Percentiles rank a stretch among this genome's conserved stretches.
Evolutionary conservation across 2,329 filamentous ascomycete genomes (phyloP).

Genomic region (Lachnellula willkommii): DNA sequence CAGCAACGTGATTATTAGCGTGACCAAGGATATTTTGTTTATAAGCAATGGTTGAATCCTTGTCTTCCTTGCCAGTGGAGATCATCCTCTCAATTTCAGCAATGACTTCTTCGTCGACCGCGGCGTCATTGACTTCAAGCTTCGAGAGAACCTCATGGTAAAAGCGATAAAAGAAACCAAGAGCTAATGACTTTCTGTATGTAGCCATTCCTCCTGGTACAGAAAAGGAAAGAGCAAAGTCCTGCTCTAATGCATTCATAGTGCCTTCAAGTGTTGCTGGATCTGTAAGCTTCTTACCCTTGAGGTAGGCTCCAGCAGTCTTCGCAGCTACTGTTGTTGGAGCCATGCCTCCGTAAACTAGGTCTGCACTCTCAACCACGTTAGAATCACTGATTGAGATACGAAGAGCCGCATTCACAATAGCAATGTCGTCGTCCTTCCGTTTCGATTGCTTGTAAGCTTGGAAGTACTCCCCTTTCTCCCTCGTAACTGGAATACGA

Average conservation of each 20-base stretch:
- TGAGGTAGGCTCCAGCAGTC: slow-evolving; percentile 66
- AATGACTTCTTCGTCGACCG: slow-evolving; percentile 68
- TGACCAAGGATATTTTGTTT: slow-evolving; percentile 79
- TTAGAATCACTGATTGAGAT: slow-evolving; percentile 66
- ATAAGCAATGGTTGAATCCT: slow-evolving; percentile 69
- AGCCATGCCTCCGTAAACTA: slow-evolving; percentile 95
- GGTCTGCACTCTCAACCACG: slow-evolving; percentile 65
- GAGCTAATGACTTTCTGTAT: slow-evolving; percentile 82
- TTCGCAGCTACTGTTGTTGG: slow-evolving; percentile 84
- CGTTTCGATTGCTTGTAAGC: slow-evolving; percentile 96
- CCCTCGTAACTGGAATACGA: slow-evolving; percentile 70
- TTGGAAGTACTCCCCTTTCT: slow-evolving; percentile 75
- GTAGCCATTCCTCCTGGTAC: slow-evolving; percentile 98
- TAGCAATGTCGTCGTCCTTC: slow-evolving; percentile 97
- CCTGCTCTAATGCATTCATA: slow-evolving; percentile 82
- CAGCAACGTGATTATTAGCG: slow-evolving; percentile 80
- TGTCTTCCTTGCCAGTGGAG: slow-evolving; percentile 74
- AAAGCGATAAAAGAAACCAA: slow-evolving; percentile 96
- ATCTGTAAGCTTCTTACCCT: slow-evolving; percentile 75
- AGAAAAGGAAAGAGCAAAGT: slow-evolving; percentile 83
- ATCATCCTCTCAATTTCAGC: slow-evolving; percentile 81
- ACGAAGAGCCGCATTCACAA: slow-evolving; percentile 82
- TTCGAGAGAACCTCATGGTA: slow-evolving; percentile 79
- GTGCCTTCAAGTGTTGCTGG: slow-evolving; percentile 79
- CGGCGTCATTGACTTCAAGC: slow-evolving; percentile 44